Evolutionary conservation across 768 basidiomycete species (phyloP), one percentile per base, ranked within the genome.

Genomic region (Clitopilus hobsonii): DNA sequence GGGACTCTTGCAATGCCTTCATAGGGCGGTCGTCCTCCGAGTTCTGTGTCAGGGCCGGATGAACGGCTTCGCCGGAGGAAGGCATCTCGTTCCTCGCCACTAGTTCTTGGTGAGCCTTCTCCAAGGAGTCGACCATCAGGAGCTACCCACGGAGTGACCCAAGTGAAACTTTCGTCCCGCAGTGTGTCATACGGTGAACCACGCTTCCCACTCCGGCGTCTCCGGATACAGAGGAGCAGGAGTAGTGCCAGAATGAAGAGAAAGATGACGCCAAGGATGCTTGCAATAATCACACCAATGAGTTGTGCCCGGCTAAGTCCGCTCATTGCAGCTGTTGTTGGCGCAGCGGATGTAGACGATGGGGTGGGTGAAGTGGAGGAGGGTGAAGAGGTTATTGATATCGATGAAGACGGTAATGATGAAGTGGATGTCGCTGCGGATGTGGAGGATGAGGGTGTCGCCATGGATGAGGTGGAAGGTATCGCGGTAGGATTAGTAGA

Each of bases 21-120:
- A 41, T 67, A 8, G 60, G 60, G 59, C 20, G 56, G 62, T 24
- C 62, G 65, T 22, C 66, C 59, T 6, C 63, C 67, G 54, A 67
- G 54, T 29, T 66, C 66, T 25, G 62, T 26, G 47, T 47, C 53
- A 22, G 52, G 54, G 25, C 38, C 51, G 45, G 53, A 55, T 10
- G 58, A 63, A 2, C 59, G 63, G 53, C 69, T 70, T 1, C 67
- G 71, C 52, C 72, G 77, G 3, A 87, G 72, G 74, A 89, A 86
- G 0, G 88, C 74, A 61, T 88, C 86, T 2, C 69, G 72, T 65
- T 88, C 88, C 62, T 87, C 86, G 5, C 88, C 88, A 50, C 85
- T 88, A 26, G 78, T 77, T 8, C 86, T 75, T 1, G 88, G 85
- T 23, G 83, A 83, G 28, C 86, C 85, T 67, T 88, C 83, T n/a